phyloP scores from a whole-genome alignment of 192 early-diverging fungal genomes.

The Jimgerdemannia lactiflua region DNA sequence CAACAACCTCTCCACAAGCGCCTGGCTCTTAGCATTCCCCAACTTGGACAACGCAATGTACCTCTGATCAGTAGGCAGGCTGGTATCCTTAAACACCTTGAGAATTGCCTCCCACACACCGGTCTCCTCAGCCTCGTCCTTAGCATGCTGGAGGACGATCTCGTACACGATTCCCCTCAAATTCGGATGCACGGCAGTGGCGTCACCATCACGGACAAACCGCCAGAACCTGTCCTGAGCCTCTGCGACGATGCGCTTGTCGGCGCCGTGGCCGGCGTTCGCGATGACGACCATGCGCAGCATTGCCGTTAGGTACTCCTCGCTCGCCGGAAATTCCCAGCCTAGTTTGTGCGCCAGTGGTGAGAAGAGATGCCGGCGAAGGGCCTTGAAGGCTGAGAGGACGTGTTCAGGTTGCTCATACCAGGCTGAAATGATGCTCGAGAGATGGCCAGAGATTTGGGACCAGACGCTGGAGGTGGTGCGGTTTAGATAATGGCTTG shows the following conservation, averaged over 20 bases:
- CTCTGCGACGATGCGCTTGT: slow-evolving; percentile 60
- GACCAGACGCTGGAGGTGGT: slow-evolving; percentile 52
- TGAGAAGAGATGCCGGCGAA: slow-evolving; percentile 73
- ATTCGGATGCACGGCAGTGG: slow-evolving; percentile 71
- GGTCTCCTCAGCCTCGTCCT: slow-evolving; percentile 47
- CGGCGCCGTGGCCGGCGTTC: slow-evolving; percentile 67
- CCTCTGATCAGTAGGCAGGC: slow-evolving; percentile 64
- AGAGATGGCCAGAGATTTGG: slow-evolving; percentile 57
- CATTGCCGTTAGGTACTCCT: slow-evolving; percentile 72
- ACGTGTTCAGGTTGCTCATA: slow-evolving; percentile 63
- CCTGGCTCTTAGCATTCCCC: slow-evolving; percentile 49
- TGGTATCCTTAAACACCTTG: slow-evolving; percentile 57
- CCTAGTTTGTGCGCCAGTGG: slow-evolving; percentile 72
- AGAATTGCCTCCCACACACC: slow-evolving; percentile 51
- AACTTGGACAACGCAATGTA: slow-evolving; percentile 62
- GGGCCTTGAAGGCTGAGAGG: slow-evolving; percentile 54
- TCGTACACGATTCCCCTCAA: slow-evolving; percentile 69
- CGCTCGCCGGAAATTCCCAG: slow-evolving; percentile 67
- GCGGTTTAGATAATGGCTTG: too few relatives aligned
- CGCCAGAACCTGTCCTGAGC: slow-evolving; percentile 66
- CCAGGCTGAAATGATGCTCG: slow-evolving; percentile 61
- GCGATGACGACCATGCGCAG: slow-evolving; percentile 76
- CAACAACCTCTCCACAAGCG: slow-evolving; percentile 58
- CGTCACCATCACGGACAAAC: slow-evolving; percentile 61
- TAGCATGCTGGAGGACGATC: slow-evolving; percentile 63